Evolutionary conservation across 2,329 filamentous ascomycete genomes (phyloP).

Genomic region (Dryadomyces quercus-mongolicae): DNA sequence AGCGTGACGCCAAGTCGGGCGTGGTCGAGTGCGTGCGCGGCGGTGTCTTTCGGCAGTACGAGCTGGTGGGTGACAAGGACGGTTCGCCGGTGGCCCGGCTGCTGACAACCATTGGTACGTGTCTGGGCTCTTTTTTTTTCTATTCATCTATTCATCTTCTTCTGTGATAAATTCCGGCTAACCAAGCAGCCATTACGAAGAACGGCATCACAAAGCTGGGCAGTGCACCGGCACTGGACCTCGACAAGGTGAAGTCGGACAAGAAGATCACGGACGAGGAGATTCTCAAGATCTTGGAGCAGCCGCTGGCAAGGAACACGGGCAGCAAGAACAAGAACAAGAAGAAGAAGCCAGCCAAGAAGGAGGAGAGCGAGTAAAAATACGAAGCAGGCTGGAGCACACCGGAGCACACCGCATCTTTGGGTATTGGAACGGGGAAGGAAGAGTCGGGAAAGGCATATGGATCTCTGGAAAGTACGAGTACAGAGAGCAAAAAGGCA

Average conservation of each 20-base stretch:
- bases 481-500: not conserved
- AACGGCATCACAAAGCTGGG: slow-evolving; percentile 85
- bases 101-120: slow-evolving; percentile 85
- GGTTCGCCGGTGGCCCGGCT: slow-evolving; percentile 71
- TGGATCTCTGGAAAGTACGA: not conserved
- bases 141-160: not conserved
- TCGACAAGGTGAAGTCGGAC: slow-evolving; percentile 78
- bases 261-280: slow-evolving; percentile 98
- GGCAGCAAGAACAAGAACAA: slow-evolving; percentile 82
- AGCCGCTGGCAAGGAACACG: slow-evolving; percentile 74
- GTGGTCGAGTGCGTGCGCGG: slow-evolving; percentile 92
- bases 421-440: slow-evolving; percentile 13
- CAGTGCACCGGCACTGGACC: slow-evolving; percentile 61
- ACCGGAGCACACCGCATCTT: not conserved
- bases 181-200: slow-evolving; percentile 73
- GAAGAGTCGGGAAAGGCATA: slow-evolving; percentile 3
- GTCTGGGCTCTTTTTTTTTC: slow-evolving; percentile 9
- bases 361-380: slow-evolving; percentile 19
- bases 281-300: slow-evolving; percentile 85
- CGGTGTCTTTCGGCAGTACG: slow-evolving; percentile 89
- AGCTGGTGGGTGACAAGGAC: slow-evolving; percentile 91
- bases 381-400: not conserved
- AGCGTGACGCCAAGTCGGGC: slow-evolving; percentile 89
- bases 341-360: slow-evolving; percentile 48
- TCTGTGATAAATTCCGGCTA: not conserved